Conservation (phyloP, 495 filamentous ascomycete genomes). For the Glonium stellatum region DNA sequence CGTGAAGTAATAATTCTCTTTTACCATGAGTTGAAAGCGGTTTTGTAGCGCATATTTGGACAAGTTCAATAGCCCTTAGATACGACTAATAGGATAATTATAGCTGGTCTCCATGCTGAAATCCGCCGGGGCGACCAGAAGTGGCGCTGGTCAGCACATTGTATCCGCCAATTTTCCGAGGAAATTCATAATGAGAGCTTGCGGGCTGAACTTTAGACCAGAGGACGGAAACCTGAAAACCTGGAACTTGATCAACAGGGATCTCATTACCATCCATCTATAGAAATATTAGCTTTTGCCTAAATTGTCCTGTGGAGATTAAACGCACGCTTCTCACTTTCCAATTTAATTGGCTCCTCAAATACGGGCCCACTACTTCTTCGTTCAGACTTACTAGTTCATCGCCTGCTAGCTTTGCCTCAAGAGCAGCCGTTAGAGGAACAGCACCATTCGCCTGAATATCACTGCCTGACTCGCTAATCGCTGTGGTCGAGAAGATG, state of each 20-base stretch:
- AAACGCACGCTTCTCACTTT: slow-evolving; percentile 30
- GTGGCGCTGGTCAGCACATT: slow-evolving; percentile 9
- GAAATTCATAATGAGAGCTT: slow-evolving; percentile 15
- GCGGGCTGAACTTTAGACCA: slow-evolving; percentile 28
- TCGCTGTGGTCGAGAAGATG: slow-evolving; percentile 32
- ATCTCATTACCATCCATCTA: slow-evolving; percentile 34
- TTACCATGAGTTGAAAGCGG: not conserved
- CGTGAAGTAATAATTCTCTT: no score
- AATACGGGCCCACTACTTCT: slow-evolving; percentile 38
- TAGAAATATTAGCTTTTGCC: not conserved
- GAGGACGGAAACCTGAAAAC: slow-evolving; percentile 34
- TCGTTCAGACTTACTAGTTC: slow-evolving; percentile 40
- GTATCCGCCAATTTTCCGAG: slow-evolving; percentile 10
- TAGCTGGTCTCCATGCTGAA: slow-evolving; percentile 2
- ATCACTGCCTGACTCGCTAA: not conserved
- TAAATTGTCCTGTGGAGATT: not conserved
- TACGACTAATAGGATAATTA: not conserved
- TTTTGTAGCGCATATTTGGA: not conserved
- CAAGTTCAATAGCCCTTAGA: no score
- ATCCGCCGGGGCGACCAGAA: slow-evolving; percentile 10
- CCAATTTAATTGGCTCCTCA: slow-evolving; percentile 43
- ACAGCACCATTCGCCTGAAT: slow-evolving; percentile 45
- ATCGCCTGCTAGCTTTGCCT: slow-evolving; percentile 37
- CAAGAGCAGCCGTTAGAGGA: slow-evolving; percentile 49
- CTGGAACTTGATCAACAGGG: slow-evolving; percentile 27